phyloP scores from a whole-genome alignment of 1,284 basidiomycete species.

The Thecaphora thlaspeos region DNA sequence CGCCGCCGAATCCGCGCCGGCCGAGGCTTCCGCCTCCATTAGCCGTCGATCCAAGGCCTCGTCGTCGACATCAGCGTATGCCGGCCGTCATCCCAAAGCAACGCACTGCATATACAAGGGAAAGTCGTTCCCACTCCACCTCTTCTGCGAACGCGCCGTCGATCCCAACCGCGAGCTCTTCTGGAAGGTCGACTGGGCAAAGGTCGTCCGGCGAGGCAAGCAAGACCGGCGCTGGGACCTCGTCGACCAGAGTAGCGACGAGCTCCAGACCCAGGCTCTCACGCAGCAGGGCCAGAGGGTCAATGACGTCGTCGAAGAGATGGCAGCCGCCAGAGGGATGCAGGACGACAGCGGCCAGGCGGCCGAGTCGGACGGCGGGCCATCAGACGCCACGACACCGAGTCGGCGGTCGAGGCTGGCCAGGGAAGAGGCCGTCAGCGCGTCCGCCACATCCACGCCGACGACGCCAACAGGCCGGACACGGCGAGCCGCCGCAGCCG shows the following conservation, averaged over 20 bases:
- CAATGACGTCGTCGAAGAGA: constrained; percentile 31
- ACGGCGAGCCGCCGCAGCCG: too few species aligned
- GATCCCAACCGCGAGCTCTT: constrained; percentile 39
- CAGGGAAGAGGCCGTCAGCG: too few species aligned
- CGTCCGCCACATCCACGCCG: too few species aligned
- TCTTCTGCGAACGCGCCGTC: constrained; percentile 38
- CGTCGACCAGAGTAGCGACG: constrained; percentile 23
- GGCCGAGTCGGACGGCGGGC: too few species aligned
- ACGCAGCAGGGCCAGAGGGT: constrained; percentile 29
- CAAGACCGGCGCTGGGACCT: constrained; percentile 33
- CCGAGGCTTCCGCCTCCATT: too few species aligned
- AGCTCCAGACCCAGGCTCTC: constrained; percentile 8
- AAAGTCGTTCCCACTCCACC: constrained; percentile 30
- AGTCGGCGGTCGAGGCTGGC: too few species aligned
- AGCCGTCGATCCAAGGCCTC: not conserved
- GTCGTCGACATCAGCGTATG: too few species aligned
- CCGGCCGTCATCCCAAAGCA: not conserved
- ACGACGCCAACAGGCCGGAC: too few species aligned
- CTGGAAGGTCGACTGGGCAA: constrained; percentile 35
- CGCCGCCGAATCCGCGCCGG: too few species aligned
- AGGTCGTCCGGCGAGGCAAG: constrained; percentile 23
- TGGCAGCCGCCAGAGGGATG: not conserved
- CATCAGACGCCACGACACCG: too few species aligned
- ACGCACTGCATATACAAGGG: constrained; percentile 20
- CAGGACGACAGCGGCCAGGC: too few species aligned